Percentiles rank a stretch among this genome's conserved stretches.
Evolutionary conservation across 2,329 filamentous ascomycete genomes (phyloP).

Genomic region (Phyllosticta citribraziliensis): DNA sequence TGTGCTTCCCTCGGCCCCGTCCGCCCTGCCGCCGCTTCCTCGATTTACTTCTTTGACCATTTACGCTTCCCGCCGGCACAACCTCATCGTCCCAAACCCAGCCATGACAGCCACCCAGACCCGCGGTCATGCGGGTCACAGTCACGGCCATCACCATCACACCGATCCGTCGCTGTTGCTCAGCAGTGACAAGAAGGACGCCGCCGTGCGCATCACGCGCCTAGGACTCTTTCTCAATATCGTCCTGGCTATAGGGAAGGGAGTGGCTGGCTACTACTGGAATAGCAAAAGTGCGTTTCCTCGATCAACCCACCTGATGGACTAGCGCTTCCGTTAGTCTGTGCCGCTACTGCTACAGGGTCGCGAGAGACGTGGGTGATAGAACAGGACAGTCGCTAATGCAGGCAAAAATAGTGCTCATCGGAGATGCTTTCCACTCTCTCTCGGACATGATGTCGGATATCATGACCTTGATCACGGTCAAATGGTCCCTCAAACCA

Average conservation of each 20-base stretch:
- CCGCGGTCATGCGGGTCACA: constrained; percentile 34
- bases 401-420: constrained; percentile 48
- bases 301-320: background rate
- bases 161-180: constrained; percentile 79
- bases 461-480: constrained; percentile 84
- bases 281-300: constrained; percentile 59
- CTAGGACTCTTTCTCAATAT: constrained; percentile 84
- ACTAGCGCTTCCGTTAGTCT: background rate
- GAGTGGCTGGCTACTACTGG: constrained; percentile 84
- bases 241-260: constrained; percentile 89
- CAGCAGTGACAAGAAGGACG: constrained; percentile 78
- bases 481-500: constrained; percentile 83
- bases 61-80: constrained; percentile 40
- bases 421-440: constrained; percentile 91
- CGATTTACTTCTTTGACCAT: constrained; percentile 9
- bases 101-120: constrained; percentile 18
- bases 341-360: background rate
- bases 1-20: background rate
- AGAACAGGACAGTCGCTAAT: background rate
- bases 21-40: background rate
- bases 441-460: constrained; percentile 93
- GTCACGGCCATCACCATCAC: constrained; percentile 53
- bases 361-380: constrained; percentile 18
- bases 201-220: constrained; percentile 85
- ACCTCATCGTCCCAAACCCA: constrained; percentile 8